Conservation (phyloP, 305 asterid genomes). For the Caryopteris hybrid region DNA sequence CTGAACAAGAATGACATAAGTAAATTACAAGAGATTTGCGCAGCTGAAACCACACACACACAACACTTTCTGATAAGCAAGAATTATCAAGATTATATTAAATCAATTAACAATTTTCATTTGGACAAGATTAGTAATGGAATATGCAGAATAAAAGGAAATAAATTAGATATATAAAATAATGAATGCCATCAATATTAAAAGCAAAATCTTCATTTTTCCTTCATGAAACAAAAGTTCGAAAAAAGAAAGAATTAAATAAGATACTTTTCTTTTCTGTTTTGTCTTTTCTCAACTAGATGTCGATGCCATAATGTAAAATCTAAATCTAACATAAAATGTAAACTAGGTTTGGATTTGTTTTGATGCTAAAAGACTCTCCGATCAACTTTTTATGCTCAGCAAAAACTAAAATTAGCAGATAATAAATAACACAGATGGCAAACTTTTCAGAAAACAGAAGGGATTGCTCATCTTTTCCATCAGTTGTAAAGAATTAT, state of each 20-base stretch:
- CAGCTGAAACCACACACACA: neutral
- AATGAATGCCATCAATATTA: neutral
- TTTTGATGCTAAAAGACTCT: neutral
- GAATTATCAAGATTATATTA: neutral
- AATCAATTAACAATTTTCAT: neutral
- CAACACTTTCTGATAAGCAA: neutral
- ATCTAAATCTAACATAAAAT: neutral
- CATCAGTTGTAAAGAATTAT: neutral
- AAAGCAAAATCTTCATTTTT: neutral
- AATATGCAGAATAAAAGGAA: neutral
- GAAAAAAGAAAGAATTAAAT: neutral
- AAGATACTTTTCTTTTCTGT: no score
- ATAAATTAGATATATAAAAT: neutral
- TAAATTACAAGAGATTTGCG: neutral
- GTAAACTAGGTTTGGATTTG: neutral
- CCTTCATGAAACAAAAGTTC: neutral
- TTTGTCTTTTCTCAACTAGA: neutral
- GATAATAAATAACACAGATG: neutral
- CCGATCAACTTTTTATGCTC: neutral
- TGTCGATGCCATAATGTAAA: neutral
- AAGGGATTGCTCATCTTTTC: neutral
- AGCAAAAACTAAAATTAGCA: neutral
- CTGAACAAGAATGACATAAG: conserved; percentile 31
- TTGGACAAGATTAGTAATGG: neutral
- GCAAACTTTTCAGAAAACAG: conserved; percentile 2